Conservation (phyloP, 208 protist species). For the Leishmania aethiopica region DNA sequence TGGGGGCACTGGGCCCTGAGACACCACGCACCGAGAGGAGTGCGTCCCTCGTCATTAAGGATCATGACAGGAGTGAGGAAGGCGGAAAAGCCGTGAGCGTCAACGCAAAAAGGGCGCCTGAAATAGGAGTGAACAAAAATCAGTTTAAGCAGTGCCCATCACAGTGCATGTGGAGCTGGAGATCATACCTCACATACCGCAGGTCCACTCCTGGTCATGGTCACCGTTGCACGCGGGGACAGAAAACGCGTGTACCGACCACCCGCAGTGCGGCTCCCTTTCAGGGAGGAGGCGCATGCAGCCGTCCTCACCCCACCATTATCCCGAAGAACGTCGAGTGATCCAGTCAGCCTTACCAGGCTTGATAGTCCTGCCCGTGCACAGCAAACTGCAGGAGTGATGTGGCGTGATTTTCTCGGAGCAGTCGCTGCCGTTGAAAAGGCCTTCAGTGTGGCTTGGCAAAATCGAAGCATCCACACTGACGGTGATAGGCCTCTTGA, state of each 20-base stretch:
- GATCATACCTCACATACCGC: conserved; percentile 88
- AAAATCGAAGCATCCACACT: conserved; percentile 79
- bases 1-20: background rate
- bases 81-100: background rate
- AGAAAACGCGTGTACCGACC: conserved; percentile 44
- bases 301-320: conserved; percentile 76
- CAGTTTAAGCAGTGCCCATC: conserved; percentile 14
- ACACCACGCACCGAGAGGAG: background rate
- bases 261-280: conserved; percentile 35
- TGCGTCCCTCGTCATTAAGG: background rate
- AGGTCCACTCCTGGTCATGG: conserved; percentile 53
- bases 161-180: conserved; percentile 72
- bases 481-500: conserved; percentile 74
- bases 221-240: conserved; percentile 78
- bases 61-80: background rate
- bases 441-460: conserved; percentile 68
- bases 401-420: conserved; percentile 70
- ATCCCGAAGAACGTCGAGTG: conserved; percentile 90
- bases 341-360: conserved; percentile 83
- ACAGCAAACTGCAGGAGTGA: conserved; percentile 88
- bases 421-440: conserved; percentile 74
- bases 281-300: conserved; percentile 80
- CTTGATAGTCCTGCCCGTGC: conserved; percentile 68
- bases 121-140: background rate
- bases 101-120: background rate